These are phyloP conservation scores for Beta macrorhiza DNA, from an alignment of 179 eudicot genomes.

Conservation along the genomic window DNA sequence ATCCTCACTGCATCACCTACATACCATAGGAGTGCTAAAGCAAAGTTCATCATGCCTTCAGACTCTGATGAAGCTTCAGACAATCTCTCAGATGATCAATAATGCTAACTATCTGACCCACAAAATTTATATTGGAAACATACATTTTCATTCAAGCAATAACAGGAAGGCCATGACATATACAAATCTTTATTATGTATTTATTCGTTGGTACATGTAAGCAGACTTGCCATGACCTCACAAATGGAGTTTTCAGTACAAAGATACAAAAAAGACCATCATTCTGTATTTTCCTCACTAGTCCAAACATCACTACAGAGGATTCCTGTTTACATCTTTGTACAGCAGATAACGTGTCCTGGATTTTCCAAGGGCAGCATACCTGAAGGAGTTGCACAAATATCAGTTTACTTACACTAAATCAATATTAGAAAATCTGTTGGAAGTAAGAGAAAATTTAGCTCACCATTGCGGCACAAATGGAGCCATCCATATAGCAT, in stretches of 20 bases:
- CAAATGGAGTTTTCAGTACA: not conserved
- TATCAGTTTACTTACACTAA: constrained; percentile 12
- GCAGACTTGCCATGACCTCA: constrained; percentile 14
- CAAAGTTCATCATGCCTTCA: not conserved
- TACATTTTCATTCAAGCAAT: not conserved
- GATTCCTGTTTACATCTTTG: constrained; percentile 94
- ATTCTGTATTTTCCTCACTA: constrained; percentile 11
- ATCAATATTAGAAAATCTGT: constrained; percentile 5
- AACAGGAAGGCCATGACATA: not conserved
- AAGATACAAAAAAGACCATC: not conserved
- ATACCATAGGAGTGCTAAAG: not conserved
- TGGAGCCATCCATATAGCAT: constrained; percentile 98
- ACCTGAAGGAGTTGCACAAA: constrained; percentile 52
- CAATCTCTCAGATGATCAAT: not conserved
- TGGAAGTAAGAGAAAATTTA: not conserved
- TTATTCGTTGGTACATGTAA: constrained; percentile 18
- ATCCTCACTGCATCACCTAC: not conserved
- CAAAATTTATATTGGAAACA: not conserved
- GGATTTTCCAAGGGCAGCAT: constrained; percentile 92
- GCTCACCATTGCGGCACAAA: constrained; percentile 98
- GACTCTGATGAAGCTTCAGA: not conserved
- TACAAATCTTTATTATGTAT: constrained; percentile 17
- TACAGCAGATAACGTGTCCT: constrained; percentile 81
- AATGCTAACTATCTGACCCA: not conserved
- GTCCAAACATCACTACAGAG: constrained; percentile 39